A percentile compares a stretch with the other conserved stretches of the same genome.
These are phyloP conservation scores for Pichia sp. DNA, from an alignment of 1,139 yeast genomes.

Conservation along the genomic window DNA sequence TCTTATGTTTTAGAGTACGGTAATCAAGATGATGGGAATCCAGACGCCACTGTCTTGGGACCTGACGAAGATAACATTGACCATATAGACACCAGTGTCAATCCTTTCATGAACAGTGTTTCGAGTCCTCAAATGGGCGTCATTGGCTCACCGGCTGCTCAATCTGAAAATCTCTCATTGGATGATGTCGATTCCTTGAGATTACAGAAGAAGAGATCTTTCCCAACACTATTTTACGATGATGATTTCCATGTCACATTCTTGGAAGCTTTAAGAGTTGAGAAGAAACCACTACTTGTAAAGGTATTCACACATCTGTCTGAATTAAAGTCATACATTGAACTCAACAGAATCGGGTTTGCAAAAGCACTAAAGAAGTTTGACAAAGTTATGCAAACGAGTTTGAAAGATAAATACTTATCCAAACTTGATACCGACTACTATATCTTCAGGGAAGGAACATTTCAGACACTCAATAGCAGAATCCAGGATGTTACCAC, in stretches of 20 bases:
- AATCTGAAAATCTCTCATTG: not conserved
- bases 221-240: conserved; percentile 36
- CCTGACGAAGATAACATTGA: conserved; percentile 19
- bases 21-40: conserved; percentile 3
- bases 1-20: conserved; percentile 1
- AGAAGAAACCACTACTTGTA: conserved; percentile 61
- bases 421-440: conserved; percentile 27
- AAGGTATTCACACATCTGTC: conserved; percentile 66
- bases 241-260: conserved; percentile 39
- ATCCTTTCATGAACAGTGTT: not conserved
- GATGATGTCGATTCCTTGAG: conserved; percentile 20
- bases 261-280: conserved; percentile 49
- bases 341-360: conserved; percentile 81
- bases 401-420: conserved; percentile 48
- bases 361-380: conserved; percentile 84
- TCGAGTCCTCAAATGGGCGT: conserved; percentile 41
- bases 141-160: not conserved
- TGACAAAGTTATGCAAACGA: conserved; percentile 69
- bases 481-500: conserved; percentile 42
- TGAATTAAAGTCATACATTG: conserved; percentile 78
- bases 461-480: conserved; percentile 40
- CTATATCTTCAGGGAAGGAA: conserved; percentile 40
- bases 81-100: not conserved
- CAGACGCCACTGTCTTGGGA: not conserved
- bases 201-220: conserved; percentile 27